phyloP scores from a whole-genome alignment of 2,329 filamentous ascomycete species.

The Tolypocladium tundrense region DNA sequence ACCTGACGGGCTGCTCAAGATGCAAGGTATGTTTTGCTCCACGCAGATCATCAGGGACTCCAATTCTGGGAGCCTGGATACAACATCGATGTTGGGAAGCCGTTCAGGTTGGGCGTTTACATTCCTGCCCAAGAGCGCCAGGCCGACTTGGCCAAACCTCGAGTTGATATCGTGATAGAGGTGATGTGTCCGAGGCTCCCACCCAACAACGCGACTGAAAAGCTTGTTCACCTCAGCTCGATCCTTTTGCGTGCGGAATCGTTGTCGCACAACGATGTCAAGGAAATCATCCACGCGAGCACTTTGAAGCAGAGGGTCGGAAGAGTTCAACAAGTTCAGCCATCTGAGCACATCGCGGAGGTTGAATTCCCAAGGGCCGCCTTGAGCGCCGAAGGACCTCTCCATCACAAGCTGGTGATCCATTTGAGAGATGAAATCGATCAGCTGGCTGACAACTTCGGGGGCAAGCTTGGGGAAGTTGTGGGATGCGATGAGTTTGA shows the following conservation, averaged over 20 bases:
- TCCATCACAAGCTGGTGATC: slow-evolving; percentile 59
- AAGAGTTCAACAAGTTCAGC: slow-evolving; percentile 52
- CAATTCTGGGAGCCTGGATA: slow-evolving; percentile 56
- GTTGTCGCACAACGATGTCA: slow-evolving; percentile 72
- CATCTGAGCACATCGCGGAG: slow-evolving; percentile 82
- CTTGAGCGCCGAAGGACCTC: slow-evolving; percentile 48
- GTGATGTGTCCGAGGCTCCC: slow-evolving; percentile 43
- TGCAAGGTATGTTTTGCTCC: slow-evolving; percentile 77
- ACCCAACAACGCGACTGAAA: slow-evolving; percentile 55
- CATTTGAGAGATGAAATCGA: slow-evolving; percentile 71
- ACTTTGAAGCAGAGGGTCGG: slow-evolving; percentile 49
- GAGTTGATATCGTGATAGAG: slow-evolving; percentile 63
- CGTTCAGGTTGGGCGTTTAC: slow-evolving; percentile 37
- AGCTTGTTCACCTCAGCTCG: slow-evolving; percentile 53
- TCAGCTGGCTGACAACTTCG: slow-evolving; percentile 54
- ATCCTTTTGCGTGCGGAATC: slow-evolving; percentile 69
- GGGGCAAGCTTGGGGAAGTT: slow-evolving; percentile 57
- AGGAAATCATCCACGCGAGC: slow-evolving; percentile 63
- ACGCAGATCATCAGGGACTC: slow-evolving; percentile 85
- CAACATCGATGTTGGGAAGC: slow-evolving; percentile 39
- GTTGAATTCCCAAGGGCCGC: slow-evolving; percentile 92
- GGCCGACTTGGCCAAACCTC: slow-evolving; percentile 64
- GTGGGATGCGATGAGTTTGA: slow-evolving; percentile 70
- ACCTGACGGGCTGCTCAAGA: slow-evolving; percentile 76
- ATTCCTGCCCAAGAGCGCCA: slow-evolving; percentile 60